Conservation (phyloP, 2,329 filamentous ascomycete species). For the Graphilbum fragrans region DNA sequence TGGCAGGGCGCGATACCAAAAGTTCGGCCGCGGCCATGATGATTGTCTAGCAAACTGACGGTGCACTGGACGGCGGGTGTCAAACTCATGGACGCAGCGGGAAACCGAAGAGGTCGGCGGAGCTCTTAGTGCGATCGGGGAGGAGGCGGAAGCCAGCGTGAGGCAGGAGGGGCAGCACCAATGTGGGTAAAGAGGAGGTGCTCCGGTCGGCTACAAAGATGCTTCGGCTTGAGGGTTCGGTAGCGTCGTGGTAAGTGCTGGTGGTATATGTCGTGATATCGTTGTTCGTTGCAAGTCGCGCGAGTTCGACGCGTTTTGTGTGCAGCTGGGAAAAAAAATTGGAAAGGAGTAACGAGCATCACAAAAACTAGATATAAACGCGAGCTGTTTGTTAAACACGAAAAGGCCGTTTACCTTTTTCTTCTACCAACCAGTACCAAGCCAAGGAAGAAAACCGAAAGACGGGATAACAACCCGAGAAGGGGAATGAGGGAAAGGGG, state of each 20-base stretch:
- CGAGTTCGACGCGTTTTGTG: too few species aligned
- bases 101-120: constrained; percentile 6
- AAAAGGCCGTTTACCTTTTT: too few species aligned
- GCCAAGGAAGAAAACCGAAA: background rate
- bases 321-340: too few species aligned
- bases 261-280: too few species aligned
- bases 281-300: too few species aligned
- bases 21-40: constrained; percentile 43
- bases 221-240: too few species aligned
- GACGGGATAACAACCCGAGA: background rate
- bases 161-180: background rate
- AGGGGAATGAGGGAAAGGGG: background rate
- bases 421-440: too few species aligned
- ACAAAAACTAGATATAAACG: too few species aligned
- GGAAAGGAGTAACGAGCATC: too few species aligned
- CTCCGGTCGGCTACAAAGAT: too few species aligned
- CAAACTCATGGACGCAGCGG: constrained; percentile 40
- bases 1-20: constrained; percentile 26
- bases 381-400: too few species aligned
- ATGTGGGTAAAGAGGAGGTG: background rate
- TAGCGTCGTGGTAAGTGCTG: too few species aligned
- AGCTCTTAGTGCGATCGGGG: background rate
- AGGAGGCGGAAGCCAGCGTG: background rate
- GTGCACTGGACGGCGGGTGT: constrained; percentile 25
- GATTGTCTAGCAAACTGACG: constrained; percentile 29